A percentile compares a stretch with the other conserved stretches of the same genome.
phyloP scores from a whole-genome alignment of 495 filamentous ascomycete species.

The Lophiotrema nucula region DNA sequence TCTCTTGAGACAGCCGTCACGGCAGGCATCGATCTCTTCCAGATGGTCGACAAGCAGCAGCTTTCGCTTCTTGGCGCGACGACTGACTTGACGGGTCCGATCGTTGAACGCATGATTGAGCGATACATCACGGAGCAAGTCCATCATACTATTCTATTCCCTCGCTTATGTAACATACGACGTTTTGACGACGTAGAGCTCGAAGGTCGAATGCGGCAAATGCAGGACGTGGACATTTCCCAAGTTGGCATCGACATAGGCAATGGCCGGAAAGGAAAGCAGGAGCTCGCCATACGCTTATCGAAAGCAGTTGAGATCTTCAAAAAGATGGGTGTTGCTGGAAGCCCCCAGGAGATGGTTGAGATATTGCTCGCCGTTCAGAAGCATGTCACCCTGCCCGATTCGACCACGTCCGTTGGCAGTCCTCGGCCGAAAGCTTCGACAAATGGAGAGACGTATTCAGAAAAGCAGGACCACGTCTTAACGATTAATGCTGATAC shows the following conservation, averaged over 20 bases:
- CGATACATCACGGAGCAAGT: constrained; percentile 93
- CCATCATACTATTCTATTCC: constrained; percentile 81
- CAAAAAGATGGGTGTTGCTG: constrained; percentile 77
- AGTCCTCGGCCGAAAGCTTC: constrained; percentile 36
- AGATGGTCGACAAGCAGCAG: constrained; percentile 92
- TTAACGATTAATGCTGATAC: constrained; percentile 95
- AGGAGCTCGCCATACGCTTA: constrained; percentile 68
- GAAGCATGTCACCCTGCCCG: constrained; percentile 68
- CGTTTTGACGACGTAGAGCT: constrained; percentile 84
- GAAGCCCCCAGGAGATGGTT: constrained; percentile 92
- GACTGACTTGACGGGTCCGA: constrained; percentile 87
- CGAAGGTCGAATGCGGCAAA: constrained; percentile 84
- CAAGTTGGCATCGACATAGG: constrained; percentile 87
- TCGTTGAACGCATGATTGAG: constrained; percentile 92
- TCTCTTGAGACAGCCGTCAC: constrained; percentile 89
- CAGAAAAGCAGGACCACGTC: constrained; percentile 60
- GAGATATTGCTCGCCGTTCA: constrained; percentile 82
- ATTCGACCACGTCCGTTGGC: constrained; percentile 41
- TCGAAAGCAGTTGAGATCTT: constrained; percentile 83
- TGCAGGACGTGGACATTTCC: constrained; percentile 89
- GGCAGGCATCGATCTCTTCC: constrained; percentile 91
- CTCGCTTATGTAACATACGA: constrained; percentile 73
- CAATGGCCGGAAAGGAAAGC: constrained; percentile 66
- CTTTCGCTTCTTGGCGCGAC: constrained; percentile 86
- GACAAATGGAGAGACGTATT: constrained; percentile 42